Evolutionary conservation across 192 early-diverging fungal genomes (phyloP).

Genomic region (Obelidium mucronatum): DNA sequence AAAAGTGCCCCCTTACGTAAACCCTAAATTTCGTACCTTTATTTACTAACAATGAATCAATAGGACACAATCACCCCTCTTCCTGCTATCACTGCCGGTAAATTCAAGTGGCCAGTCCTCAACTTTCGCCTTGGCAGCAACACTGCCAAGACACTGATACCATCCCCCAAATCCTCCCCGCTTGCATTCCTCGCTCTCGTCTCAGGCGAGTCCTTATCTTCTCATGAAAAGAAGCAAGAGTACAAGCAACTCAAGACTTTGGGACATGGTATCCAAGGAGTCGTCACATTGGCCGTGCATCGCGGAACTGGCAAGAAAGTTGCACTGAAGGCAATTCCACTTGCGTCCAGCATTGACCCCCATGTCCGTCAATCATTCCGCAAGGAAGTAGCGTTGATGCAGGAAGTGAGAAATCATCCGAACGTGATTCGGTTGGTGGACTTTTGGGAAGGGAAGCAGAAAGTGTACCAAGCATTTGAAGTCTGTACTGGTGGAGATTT

Average conservation of each 20-base stretch:
- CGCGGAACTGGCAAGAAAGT: slow-evolving; percentile 7
- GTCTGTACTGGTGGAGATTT: slow-evolving; percentile 32
- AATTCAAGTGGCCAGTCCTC: too few species aligned
- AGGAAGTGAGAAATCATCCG: neutral
- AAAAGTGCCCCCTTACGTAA: too few species aligned
- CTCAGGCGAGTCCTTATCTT: neutral
- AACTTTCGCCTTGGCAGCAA: too few species aligned
- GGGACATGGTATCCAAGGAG: slow-evolving; percentile 24
- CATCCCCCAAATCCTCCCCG: too few species aligned
- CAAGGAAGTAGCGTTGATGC: slow-evolving; percentile 17
- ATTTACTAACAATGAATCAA: too few species aligned
- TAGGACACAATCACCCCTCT: too few species aligned
- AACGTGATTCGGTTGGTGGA: slow-evolving; percentile 30
- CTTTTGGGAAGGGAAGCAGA: slow-evolving; percentile 30
- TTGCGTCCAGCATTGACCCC: neutral
- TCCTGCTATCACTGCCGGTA: too few species aligned
- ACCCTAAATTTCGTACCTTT: too few species aligned
- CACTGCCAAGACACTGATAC: too few species aligned
- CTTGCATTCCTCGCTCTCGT: slow-evolving; percentile 15
- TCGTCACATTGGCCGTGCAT: slow-evolving; percentile 17
- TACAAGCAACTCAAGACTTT: slow-evolving; percentile 21
- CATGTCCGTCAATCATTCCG: slow-evolving; percentile 18
- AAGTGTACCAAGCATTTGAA: slow-evolving; percentile 34
- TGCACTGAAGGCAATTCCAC: slow-evolving; percentile 21
- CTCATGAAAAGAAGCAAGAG: slow-evolving; percentile 14